Evolutionary conservation across 768 basidiomycete species (phyloP).

Genomic region (Arthromyces matolae): DNA sequence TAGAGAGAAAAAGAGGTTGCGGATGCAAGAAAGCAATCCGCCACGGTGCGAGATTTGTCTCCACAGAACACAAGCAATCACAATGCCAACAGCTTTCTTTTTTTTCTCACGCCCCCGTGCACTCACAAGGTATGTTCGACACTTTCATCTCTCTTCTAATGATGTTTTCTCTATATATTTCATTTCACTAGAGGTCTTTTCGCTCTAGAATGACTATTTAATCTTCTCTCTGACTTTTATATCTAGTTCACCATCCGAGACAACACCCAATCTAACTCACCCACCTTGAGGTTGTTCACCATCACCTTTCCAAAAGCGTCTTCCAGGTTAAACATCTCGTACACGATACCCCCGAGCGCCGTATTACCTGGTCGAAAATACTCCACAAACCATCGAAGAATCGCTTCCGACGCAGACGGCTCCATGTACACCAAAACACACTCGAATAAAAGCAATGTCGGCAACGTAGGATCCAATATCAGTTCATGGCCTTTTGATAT

Average conservation of each 20-base stretch:
- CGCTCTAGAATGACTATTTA: conserved; percentile 21
- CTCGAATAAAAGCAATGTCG: conserved; percentile 88
- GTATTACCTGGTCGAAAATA: conserved; percentile 35
- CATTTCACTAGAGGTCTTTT: conserved; percentile 7
- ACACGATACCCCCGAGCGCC: conserved; percentile 60
- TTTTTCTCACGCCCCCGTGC: conserved; percentile 23
- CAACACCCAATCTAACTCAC: conserved; percentile 29
- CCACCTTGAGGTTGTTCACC: conserved; percentile 79
- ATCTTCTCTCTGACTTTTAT: conserved; percentile 30
- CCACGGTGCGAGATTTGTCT: conserved; percentile 31
- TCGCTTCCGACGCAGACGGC: conserved; percentile 48
- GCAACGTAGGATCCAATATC: conserved; percentile 56
- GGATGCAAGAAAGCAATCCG: conserved; percentile 49
- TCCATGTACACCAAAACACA: conserved; percentile 90
- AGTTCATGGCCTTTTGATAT: conserved; percentile 25
- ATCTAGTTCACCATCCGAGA: conserved; percentile 45
- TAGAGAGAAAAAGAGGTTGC: conserved; percentile 34
- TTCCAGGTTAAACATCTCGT: conserved; percentile 90
- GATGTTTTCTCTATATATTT: conserved; percentile 1
- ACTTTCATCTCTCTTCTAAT: background rate
- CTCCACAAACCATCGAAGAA: conserved; percentile 74
- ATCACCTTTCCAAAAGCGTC: conserved; percentile 94
- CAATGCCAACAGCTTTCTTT: conserved; percentile 10
- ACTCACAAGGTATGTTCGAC: conserved; percentile 6
- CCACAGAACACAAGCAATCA: conserved; percentile 35